Conservation (phyloP, 2,329 filamentous ascomycete genomes). For the Furcasterigmium sp. region DNA sequence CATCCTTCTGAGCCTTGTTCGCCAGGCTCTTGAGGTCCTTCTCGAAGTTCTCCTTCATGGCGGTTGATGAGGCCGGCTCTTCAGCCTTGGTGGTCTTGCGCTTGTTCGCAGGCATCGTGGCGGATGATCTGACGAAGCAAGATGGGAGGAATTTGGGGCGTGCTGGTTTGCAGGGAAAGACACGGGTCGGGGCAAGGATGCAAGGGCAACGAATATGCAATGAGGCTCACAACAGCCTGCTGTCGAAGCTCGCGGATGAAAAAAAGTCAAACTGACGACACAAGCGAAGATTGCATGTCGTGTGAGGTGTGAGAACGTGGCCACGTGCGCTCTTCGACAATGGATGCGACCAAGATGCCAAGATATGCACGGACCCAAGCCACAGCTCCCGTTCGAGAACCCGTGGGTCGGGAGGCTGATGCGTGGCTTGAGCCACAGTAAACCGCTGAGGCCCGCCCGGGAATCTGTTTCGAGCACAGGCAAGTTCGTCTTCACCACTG, state of each 20-base stretch:
- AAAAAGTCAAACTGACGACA: not conserved
- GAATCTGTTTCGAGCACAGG: too few relatives aligned
- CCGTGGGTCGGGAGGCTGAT: too few relatives aligned
- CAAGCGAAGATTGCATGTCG: not conserved
- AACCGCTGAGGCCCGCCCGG: too few relatives aligned
- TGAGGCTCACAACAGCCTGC: constrained; percentile 9
- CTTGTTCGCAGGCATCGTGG: constrained; percentile 8
- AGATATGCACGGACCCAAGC: too few relatives aligned
- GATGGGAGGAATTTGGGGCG: too few relatives aligned
- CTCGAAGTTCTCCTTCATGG: constrained; percentile 48
- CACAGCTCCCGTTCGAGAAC: too few relatives aligned
- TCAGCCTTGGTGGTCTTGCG: constrained; percentile 3
- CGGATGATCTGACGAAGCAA: not conserved
- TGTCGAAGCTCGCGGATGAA: constrained; percentile 5
- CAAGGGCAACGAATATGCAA: not conserved
- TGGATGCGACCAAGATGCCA: too few relatives aligned
- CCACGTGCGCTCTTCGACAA: constrained; percentile 2
- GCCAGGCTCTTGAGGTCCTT: constrained; percentile 48
- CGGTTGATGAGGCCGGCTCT: constrained; percentile 19
- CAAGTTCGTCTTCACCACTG: too few relatives aligned
- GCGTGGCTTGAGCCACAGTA: too few relatives aligned
- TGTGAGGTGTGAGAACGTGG: constrained; percentile 1
- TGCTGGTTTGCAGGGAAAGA: not conserved
- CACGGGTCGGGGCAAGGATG: not conserved
- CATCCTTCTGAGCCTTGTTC: constrained; percentile 31